A percentile compares a stretch with the other conserved stretches of the same genome.
phyloP scores from a whole-genome alignment of 768 basidiomycete genomes.

The Chiua virens region DNA sequence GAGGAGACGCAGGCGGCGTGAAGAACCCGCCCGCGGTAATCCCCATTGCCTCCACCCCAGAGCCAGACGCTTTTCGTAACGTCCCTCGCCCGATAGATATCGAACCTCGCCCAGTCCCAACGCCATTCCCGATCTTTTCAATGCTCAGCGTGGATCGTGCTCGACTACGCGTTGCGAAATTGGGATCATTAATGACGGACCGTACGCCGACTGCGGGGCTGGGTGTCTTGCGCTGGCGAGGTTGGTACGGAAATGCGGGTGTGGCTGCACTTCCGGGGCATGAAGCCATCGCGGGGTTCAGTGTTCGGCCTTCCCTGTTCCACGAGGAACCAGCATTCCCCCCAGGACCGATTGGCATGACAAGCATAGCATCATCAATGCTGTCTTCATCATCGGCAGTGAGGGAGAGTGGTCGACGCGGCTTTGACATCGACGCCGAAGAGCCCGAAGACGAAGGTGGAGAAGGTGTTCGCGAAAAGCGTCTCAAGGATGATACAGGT shows the following conservation, averaged over 20 bases:
- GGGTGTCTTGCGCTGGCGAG: constrained; percentile 42
- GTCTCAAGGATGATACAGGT: constrained; percentile 38
- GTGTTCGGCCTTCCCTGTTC: constrained; percentile 11
- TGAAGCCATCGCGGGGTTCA: constrained; percentile 27
- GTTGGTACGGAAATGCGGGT: constrained; percentile 31
- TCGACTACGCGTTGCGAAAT: constrained; percentile 40
- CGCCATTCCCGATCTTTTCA: constrained; percentile 39
- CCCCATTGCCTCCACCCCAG: constrained; percentile 73
- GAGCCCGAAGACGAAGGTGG: constrained; percentile 23
- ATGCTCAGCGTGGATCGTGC: constrained; percentile 65
- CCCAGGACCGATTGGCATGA: constrained; percentile 64
- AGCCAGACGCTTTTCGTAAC: constrained; percentile 60
- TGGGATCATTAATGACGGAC: constrained; percentile 38
- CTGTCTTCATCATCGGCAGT: constrained; percentile 65
- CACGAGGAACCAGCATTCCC: constrained; percentile 10
- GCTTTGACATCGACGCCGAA: constrained; percentile 24
- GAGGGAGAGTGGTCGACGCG: constrained; percentile 24
- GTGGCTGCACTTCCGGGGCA: constrained; percentile 11
- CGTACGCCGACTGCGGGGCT: constrained; percentile 23
- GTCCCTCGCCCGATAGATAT: constrained; percentile 66
- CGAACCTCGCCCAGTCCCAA: constrained; percentile 49
- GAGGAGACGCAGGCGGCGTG: constrained; percentile 45
- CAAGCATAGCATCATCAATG: constrained; percentile 72
- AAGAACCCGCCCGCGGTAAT: constrained; percentile 82
- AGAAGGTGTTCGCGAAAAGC: constrained; percentile 29